Base-by-base conservation (phyloP, 2,329 filamentous ascomycete species). In the Ceratocystis alfenasii region DNA sequence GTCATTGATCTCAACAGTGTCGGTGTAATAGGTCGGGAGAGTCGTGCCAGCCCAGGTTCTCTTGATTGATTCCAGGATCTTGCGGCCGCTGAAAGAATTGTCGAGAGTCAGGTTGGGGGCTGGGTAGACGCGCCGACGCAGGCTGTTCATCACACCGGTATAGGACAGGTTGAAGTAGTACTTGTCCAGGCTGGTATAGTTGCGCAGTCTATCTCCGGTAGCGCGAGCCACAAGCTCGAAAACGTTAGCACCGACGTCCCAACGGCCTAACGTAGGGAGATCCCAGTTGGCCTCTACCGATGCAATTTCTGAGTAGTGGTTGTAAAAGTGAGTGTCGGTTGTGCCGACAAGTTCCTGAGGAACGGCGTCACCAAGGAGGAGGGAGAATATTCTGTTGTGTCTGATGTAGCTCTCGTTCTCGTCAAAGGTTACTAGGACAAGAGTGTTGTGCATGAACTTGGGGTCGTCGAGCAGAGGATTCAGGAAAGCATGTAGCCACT, bases 391-490 rank as follows among this genome's bases (percentile, higher is more conserved):
- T 50, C 80, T 79, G 80, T 94, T 94, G 70, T 82, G 81, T 30
- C 78, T 76, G 5, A 78, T 74, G 75, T 91, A 90, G 8, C 81
- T 84, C 70, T 87, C 83, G 73, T 86, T 88, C 76, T 94, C 90
- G 69, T 94, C 90, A 71, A 90, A 94, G 8, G 85, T 92, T 68
- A 94, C 74, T 4, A 93, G 77, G 8, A 94, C 81, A 1, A 94
- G 80, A 0, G 88, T 92, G 72, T 88, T 83, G 62, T 88, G 77
- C 83, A 87, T 88, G 75, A 94, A 93, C 70, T 86, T 81, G 62
- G 78, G 74, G 76, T 93, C 81, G 45, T 80, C 73, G 5, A 94
- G 79, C 7, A 94, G 83, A 0, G 88, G 88, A 66, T 83, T 80
- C 1, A 94, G 75, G 76, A 91, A 92, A 61, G 72, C 76, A 46